Evolutionary conservation across 805 yeast genomes (phyloP).

Genomic region (Debaryomyces tyrocola): DNA sequence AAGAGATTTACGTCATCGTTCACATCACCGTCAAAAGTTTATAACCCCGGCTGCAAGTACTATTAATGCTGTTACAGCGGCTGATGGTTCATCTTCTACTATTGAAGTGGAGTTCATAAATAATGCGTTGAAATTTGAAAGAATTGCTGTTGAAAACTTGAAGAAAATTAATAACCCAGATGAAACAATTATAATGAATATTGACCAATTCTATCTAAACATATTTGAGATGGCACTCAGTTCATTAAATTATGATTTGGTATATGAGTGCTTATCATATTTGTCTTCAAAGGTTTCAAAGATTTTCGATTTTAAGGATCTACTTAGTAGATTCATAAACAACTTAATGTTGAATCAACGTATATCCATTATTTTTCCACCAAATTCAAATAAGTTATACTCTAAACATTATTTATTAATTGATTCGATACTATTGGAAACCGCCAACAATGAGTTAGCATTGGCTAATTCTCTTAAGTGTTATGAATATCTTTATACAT

Average conservation of each 20-base stretch:
- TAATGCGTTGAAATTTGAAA: constrained; percentile 26
- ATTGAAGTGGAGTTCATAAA: constrained; percentile 13
- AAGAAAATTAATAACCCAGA: constrained; percentile 2
- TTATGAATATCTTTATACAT: constrained; percentile 40
- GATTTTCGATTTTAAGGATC: not conserved
- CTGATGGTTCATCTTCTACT: not conserved
- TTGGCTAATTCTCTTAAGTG: constrained; percentile 30
- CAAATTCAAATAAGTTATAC: constrained; percentile 17
- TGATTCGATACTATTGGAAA: constrained; percentile 30
- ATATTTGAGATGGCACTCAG: constrained; percentile 25
- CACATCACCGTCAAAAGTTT: constrained; percentile 7
- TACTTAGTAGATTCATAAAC: constrained; percentile 25
- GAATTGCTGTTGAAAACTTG: constrained; percentile 22
- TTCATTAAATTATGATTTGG: constrained; percentile 18
- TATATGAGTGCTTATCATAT: constrained; percentile 18
- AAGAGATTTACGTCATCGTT: constrained; percentile 1
- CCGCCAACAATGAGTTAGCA: constrained; percentile 31
- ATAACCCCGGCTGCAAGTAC: constrained; percentile 7
- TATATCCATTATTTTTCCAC: constrained; percentile 23
- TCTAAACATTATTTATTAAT: constrained; percentile 26
- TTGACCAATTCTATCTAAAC: constrained; percentile 18
- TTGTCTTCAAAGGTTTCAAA: constrained; percentile 7
- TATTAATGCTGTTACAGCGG: not conserved
- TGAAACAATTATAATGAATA: constrained; percentile 1
- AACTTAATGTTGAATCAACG: constrained; percentile 23